Evolutionary conservation across 495 filamentous ascomycete species (phyloP), one percentile per base, ranked within the genome.

Genomic region (Parathielavia appendiculata): DNA sequence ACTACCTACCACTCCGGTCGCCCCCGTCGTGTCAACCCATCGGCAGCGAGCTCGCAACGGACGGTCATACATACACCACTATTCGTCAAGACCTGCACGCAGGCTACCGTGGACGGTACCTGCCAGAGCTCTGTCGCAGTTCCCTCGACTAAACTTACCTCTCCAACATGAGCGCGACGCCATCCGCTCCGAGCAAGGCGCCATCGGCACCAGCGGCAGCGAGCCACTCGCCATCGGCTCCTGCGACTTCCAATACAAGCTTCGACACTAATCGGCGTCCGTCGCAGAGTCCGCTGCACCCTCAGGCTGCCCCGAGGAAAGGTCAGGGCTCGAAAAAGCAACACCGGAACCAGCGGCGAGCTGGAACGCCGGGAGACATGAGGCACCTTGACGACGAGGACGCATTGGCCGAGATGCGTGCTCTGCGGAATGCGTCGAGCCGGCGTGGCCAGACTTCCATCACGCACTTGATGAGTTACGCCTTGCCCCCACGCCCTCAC

Each of bases 361-460:
- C 78, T 36, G 75, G 66, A 11, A 32, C 51, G 5, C 52, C 43
- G 43, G 38, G 58, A 12, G 48, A 40, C 26, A 58, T 50, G 65
- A 67, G 59, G 53, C 71, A 62, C 55, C 49, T 64, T 20, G 78
- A 81, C 72, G 70, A 75, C 41, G 90, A 95, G 76, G 90, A 92
- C 75, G 83, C 84, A 65, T 85, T 89, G 80, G 89, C 83, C 56
- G 91, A 95, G 78, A 81, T 89, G 60, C 85, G 84, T 73, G 87
- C 87, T 68, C 89, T 96, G 81, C 85, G 84, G 72, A 91, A 91
- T 66, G 78, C 87, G 41, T 90, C 79, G 60, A 91, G 87, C 68
- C 87, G 92, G 36, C 88, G 92, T 60, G 95, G 92, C 59, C 93
- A 96, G 64, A 96, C 90, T 40, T 95, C 90, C 64, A 97, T 98